These are phyloP conservation scores for Pythium biforme DNA, from an alignment of 352 stramenopile species.

Conservation along the genomic window DNA sequence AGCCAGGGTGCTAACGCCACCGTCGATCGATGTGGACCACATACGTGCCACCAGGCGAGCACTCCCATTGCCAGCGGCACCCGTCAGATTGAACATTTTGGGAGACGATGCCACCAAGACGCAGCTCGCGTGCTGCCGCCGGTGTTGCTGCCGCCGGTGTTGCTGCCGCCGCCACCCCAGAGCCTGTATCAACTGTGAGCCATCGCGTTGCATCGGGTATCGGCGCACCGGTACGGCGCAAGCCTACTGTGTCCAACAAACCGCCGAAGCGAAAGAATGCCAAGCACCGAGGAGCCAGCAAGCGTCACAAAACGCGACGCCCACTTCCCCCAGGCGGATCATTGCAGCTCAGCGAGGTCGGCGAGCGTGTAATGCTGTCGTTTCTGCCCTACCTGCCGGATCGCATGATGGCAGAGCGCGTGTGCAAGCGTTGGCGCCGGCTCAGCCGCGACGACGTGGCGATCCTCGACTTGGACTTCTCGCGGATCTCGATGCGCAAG, in stretches of 20 bases:
- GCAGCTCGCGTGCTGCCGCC: neutral
- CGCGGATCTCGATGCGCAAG: conserved; percentile 28
- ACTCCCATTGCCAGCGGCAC: neutral
- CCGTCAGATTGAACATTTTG: neutral
- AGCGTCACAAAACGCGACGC: neutral
- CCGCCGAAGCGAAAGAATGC: neutral
- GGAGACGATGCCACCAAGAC: neutral
- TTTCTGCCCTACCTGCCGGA: conserved; percentile 56
- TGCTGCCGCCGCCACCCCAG: neutral
- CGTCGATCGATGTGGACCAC: neutral
- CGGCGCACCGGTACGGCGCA: neutral
- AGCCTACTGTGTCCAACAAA: neutral
- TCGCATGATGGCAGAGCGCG: conserved; percentile 44
- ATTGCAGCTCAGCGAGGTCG: conserved; percentile 38
- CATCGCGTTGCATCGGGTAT: neutral
- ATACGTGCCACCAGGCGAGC: neutral
- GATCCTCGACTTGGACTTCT: conserved; percentile 52
- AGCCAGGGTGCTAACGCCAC: neutral
- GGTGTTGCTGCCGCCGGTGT: neutral
- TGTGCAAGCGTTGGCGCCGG: conserved; percentile 55
- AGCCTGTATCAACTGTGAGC: neutral
- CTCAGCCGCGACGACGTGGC: conserved; percentile 41
- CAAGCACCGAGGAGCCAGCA: neutral
- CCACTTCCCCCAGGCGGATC: neutral
- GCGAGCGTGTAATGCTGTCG: conserved; percentile 40